Percentiles rank a stretch among this genome's conserved stretches.
Evolutionary conservation across 2,329 filamentous ascomycete genomes (phyloP).

Genomic region (Cladosporium sp.): DNA sequence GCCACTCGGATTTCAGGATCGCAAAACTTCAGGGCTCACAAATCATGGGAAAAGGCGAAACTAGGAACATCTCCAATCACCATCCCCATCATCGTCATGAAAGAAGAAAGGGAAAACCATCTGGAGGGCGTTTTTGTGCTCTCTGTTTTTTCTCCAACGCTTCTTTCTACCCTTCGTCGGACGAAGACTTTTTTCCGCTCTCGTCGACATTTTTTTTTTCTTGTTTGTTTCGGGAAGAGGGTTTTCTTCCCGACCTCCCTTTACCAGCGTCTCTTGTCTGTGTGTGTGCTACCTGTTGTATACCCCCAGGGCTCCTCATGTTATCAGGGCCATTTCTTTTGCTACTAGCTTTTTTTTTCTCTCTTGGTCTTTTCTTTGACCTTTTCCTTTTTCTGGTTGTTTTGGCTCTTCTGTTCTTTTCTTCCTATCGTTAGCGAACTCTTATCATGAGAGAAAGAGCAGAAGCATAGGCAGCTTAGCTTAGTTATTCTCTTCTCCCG

Average conservation of each 20-base stretch:
- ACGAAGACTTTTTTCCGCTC: background rate
- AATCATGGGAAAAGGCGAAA: background rate
- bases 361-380: no score
- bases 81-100: constrained; percentile 2
- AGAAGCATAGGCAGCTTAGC: no score
- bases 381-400: background rate
- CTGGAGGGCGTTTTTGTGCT: constrained; percentile 1
- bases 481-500: no score
- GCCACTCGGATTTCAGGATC: background rate
- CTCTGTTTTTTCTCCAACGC: background rate
- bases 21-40: no score
- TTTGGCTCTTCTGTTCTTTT: background rate
- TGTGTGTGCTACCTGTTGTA: constrained; percentile 13
- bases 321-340: background rate
- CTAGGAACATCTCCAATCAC: no score
- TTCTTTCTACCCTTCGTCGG: background rate
- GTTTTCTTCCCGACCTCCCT: background rate
- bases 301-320: constrained; percentile 11
- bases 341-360: background rate
- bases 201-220: background rate
- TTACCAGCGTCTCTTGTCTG: background rate
- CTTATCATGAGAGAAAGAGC: no score
- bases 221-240: background rate
- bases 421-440: no score
- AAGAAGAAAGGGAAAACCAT: background rate